These are phyloP conservation scores for Ophiosphaerella narmari DNA, from an alignment of 2,329 filamentous ascomycete genomes.

Conservation along the genomic window DNA sequence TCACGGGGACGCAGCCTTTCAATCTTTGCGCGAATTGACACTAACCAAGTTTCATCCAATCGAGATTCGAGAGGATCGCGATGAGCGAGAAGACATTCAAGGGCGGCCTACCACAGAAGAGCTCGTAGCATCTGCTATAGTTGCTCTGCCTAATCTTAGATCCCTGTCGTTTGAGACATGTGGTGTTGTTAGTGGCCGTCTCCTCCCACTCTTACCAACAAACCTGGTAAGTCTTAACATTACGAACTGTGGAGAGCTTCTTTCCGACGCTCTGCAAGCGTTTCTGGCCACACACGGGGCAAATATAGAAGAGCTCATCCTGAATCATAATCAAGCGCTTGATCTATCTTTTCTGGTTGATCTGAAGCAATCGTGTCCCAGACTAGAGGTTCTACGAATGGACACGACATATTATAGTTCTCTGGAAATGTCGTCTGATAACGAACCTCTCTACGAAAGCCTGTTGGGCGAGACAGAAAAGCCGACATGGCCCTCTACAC, in stretches of 20 bases:
- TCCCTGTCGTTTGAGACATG: constrained; percentile 77
- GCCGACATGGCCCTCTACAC: constrained; percentile 76
- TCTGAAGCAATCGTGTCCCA: constrained; percentile 70
- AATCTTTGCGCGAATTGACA: constrained; percentile 42
- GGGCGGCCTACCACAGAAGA: constrained; percentile 46
- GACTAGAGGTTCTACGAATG: constrained; percentile 72
- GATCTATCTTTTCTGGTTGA: constrained; percentile 73
- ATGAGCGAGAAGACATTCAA: constrained; percentile 15
- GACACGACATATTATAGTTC: constrained; percentile 79
- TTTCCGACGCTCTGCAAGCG: constrained; percentile 64
- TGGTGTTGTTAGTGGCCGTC: constrained; percentile 67
- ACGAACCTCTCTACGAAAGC: constrained; percentile 73
- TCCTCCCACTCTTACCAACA: constrained; percentile 71
- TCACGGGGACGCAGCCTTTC: constrained; percentile 53
- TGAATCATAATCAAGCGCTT: constrained; percentile 80
- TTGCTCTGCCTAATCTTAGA: constrained; percentile 66
- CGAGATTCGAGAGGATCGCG: constrained; percentile 10
- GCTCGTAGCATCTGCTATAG: constrained; percentile 54
- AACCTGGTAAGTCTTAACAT: constrained; percentile 71
- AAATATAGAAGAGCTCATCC: constrained; percentile 67
- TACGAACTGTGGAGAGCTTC: constrained; percentile 77
- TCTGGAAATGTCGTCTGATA: constrained; percentile 69
- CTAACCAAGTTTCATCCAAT: constrained; percentile 42
- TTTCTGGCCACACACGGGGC: constrained; percentile 72
- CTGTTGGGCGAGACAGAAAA: constrained; percentile 66